Evolutionary conservation across 2,329 filamentous ascomycete genomes (phyloP).

Genomic region (Cordyceps javanica): DNA sequence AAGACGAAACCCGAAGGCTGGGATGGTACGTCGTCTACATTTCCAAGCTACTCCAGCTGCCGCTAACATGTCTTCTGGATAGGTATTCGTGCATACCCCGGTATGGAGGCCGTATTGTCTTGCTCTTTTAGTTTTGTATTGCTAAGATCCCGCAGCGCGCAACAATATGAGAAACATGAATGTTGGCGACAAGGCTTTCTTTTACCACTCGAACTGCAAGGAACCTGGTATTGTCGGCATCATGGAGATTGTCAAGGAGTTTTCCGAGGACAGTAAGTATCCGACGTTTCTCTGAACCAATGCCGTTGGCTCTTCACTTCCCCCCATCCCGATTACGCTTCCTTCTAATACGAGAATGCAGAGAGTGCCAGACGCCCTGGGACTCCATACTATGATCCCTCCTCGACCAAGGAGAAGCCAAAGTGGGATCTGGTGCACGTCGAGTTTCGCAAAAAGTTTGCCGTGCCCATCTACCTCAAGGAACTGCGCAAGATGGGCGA

Average conservation of each 20-base stretch:
- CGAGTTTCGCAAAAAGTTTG: slow-evolving; percentile 77
- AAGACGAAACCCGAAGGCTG: slow-evolving; percentile 77
- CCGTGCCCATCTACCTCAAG: slow-evolving; percentile 60
- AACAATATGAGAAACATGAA: slow-evolving; percentile 93
- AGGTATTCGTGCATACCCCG: slow-evolving; percentile 46
- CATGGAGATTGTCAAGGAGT: slow-evolving; percentile 84
- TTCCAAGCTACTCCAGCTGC: not conserved
- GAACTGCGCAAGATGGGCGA: slow-evolving; percentile 62
- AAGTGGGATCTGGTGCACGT: slow-evolving; percentile 87
- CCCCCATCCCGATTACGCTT: not conserved
- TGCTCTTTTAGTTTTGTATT: not conserved
- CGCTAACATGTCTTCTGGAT: not conserved
- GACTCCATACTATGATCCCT: slow-evolving; percentile 74
- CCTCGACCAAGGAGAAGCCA: slow-evolving; percentile 51
- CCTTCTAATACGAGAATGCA: slow-evolving; percentile 14
- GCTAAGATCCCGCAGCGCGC: slow-evolving; percentile 45
- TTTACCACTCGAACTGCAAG: slow-evolving; percentile 95
- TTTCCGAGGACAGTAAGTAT: slow-evolving; percentile 65
- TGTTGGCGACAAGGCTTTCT: slow-evolving; percentile 85
- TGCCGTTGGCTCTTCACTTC: not conserved
- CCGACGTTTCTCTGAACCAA: not conserved
- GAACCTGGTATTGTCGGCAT: slow-evolving; percentile 79
- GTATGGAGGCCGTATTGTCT: slow-evolving; percentile 21
- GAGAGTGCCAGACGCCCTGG: slow-evolving; percentile 27
- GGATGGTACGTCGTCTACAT: slow-evolving; percentile 63